These are phyloP conservation scores for Trichoderma hamatum DNA, from an alignment of 2,329 filamentous ascomycete genomes.

Conservation along the genomic window DNA sequence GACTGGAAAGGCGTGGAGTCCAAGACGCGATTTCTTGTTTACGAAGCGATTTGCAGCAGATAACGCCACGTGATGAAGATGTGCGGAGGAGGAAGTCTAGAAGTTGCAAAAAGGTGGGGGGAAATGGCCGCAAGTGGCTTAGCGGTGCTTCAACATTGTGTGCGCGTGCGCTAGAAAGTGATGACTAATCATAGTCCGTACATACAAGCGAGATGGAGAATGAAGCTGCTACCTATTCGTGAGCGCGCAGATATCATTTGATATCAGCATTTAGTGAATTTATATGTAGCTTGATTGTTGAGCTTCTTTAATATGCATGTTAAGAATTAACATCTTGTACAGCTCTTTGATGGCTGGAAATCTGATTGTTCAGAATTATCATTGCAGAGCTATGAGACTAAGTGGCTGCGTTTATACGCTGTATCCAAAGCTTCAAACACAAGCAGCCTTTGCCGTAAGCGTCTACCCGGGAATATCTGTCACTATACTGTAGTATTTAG, in stretches of 20 bases:
- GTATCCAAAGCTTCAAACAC: neutral
- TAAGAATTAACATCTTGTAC: neutral
- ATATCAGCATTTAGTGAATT: neutral
- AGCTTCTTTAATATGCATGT: neutral
- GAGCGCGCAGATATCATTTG: neutral
- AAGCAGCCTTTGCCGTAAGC: neutral
- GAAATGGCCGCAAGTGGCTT: neutral
- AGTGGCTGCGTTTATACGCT: no score
- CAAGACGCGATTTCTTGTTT: constrained; percentile 23
- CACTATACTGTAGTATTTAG: neutral
- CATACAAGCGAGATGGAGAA: neutral
- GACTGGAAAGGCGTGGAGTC: neutral
- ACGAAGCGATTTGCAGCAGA: constrained; percentile 9
- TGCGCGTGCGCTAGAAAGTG: neutral
- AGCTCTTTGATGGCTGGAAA: neutral
- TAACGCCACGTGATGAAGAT: constrained; percentile 18
- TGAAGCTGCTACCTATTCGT: neutral
- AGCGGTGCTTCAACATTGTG: neutral
- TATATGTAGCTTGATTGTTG: neutral
- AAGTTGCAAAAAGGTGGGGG: constrained; percentile 12
- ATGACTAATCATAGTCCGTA: neutral
- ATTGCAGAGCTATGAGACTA: no score
- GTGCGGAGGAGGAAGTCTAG: neutral
- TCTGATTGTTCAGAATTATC: no score
- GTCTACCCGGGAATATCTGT: neutral